phyloP scores from a whole-genome alignment of 1,139 yeast species.

The Yamadazyma oceani region DNA sequence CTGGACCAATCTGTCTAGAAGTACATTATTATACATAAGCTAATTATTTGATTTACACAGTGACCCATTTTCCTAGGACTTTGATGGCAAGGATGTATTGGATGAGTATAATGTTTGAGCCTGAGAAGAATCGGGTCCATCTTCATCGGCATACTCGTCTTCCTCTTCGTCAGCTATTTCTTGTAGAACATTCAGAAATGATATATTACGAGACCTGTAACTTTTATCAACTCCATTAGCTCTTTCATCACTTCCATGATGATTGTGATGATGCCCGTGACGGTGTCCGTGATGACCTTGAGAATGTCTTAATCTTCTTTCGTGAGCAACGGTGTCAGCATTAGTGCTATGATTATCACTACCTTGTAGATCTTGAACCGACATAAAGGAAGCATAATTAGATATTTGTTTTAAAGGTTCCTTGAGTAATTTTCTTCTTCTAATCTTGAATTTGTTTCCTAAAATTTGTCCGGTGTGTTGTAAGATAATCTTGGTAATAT shows the following conservation, averaged over 20 bases:
- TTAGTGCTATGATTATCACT: background rate
- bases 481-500: conserved; percentile 64
- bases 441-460: conserved; percentile 66
- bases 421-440: conserved; percentile 25
- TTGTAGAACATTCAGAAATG: conserved; percentile 16
- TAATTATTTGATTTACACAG: too few species aligned
- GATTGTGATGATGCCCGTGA: conserved; percentile 7
- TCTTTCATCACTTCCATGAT: background rate
- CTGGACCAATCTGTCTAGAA: too few species aligned
- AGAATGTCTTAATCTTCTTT: background rate
- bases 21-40: too few species aligned
- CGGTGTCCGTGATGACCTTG: conserved; percentile 1
- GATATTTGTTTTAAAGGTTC: conserved; percentile 48
- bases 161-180: conserved; percentile 18
- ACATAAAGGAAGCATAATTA: conserved; percentile 38
- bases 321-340: conserved; percentile 21
- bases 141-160: conserved; percentile 9
- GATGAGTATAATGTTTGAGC: background rate
- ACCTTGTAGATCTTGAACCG: conserved; percentile 40
- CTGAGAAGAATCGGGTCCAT: background rate
- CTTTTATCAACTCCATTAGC: background rate
- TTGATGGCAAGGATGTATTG: background rate
- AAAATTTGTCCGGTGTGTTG: conserved; percentile 78
- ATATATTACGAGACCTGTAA: conserved; percentile 2
- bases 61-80: too few species aligned